Evolutionary conservation across 78 protist genomes (phyloP).

Genomic region (Chrysochromulina parva): DNA sequence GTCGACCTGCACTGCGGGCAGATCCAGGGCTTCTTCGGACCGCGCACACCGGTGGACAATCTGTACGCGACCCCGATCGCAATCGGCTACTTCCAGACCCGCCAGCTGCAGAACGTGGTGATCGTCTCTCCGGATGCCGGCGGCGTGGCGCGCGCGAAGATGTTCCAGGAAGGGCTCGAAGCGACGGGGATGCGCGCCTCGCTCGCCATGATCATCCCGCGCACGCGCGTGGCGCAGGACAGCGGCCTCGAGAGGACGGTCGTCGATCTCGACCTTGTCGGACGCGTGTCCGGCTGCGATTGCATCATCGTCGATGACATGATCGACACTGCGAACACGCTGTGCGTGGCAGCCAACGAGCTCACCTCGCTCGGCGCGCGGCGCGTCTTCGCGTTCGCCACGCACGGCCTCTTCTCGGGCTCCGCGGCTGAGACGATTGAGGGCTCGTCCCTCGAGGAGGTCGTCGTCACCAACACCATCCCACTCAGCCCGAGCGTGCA

Average conservation of each 20-base stretch:
- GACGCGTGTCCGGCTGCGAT: constrained; percentile 27
- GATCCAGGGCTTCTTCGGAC: constrained; percentile 74
- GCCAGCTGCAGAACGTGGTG: neutral
- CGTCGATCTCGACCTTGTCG: constrained; percentile 29
- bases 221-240: neutral
- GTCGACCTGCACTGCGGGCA: constrained; percentile 84
- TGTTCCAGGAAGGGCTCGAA: neutral
- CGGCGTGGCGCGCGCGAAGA: constrained; percentile 57
- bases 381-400: constrained; percentile 52
- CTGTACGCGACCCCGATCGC: constrained; percentile 41
- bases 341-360: constrained; percentile 24
- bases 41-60: constrained; percentile 54
- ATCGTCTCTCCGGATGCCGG: constrained; percentile 52
- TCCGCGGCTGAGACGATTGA: constrained; percentile 22
- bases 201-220: constrained; percentile 49
- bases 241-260: neutral
- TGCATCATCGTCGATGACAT: constrained; percentile 56
- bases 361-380: constrained; percentile 26
- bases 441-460: constrained; percentile 26
- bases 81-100: constrained; percentile 29
- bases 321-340: constrained; percentile 51
- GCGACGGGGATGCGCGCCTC: neutral
- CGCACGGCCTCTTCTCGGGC: constrained; percentile 47
- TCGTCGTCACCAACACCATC: constrained; percentile 37
- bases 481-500: neutral